phyloP scores from a whole-genome alignment of 371 early-diverging fungal species.

The Haplosporangium sp. region DNA sequence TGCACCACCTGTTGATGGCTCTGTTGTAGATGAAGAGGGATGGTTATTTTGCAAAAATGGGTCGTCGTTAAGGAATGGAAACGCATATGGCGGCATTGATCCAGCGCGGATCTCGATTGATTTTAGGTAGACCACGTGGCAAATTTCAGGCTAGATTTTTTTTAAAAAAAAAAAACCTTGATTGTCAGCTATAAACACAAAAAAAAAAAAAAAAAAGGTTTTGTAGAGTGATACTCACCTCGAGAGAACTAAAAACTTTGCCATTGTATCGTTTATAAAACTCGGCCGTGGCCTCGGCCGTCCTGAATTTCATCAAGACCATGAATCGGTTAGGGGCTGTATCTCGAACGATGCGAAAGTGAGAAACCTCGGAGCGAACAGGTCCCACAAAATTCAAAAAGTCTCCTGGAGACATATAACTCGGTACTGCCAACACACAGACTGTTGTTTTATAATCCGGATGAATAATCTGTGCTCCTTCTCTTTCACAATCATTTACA shows the following conservation, averaged over 20 bases:
- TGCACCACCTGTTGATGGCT: constrained; percentile 5
- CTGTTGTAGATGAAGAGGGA: constrained; percentile 4
- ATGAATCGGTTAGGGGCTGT: constrained; percentile 85
- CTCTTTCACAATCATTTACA: constrained; percentile 22
- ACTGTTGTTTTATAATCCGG: constrained; percentile 64
- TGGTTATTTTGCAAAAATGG: constrained; percentile 44
- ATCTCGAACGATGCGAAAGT: constrained; percentile 83
- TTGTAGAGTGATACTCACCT: constrained; percentile 54
- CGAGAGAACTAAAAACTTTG: constrained; percentile 83
- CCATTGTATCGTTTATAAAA: constrained; percentile 86
- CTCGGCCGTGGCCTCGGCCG: constrained; percentile 64
- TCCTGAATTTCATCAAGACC: constrained; percentile 83
- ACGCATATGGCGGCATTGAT: constrained; percentile 68
- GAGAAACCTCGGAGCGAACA: constrained; percentile 63
- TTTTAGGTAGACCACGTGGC: constrained; percentile 82
- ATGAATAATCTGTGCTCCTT: constrained; percentile 28
- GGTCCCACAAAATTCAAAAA: constrained; percentile 85
- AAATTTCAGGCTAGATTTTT: constrained; percentile 70
- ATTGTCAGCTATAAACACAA: neutral
- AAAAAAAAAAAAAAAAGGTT: neutral
- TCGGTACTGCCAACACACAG: constrained; percentile 87
- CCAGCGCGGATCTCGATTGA: constrained; percentile 69
- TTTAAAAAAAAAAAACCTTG: constrained; percentile 1
- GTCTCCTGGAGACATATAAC: constrained; percentile 88
- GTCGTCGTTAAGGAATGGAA: constrained; percentile 65